phyloP scores from a whole-genome alignment of 192 early-diverging fungal species.

The Chytriomyces confervae region DNA sequence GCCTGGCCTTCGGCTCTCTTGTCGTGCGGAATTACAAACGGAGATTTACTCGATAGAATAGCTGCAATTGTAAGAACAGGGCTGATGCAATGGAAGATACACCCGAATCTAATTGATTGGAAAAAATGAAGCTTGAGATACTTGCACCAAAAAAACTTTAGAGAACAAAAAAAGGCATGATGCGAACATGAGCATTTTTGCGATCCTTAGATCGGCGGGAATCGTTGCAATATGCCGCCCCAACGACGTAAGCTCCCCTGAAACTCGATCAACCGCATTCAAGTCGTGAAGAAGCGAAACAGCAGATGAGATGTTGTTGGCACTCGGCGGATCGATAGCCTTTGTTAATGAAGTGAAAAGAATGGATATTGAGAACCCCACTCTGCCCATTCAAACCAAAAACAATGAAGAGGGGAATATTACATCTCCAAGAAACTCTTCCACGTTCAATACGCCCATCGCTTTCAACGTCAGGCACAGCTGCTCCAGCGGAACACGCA shows the following conservation, averaged over 20 bases:
- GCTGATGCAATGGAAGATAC: constrained; percentile 53
- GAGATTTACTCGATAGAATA: constrained; percentile 63
- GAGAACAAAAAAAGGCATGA: not conserved
- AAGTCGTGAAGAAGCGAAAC: constrained; percentile 40
- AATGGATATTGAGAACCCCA: not conserved
- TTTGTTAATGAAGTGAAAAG: not conserved
- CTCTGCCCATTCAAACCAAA: too few relatives aligned
- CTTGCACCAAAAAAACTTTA: not conserved
- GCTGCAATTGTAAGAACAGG: constrained; percentile 56
- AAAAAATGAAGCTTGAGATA: not conserved
- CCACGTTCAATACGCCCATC: constrained; percentile 42
- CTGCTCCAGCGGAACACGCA: constrained; percentile 83
- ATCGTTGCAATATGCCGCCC: constrained; percentile 50
- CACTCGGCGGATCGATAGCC: constrained; percentile 47
- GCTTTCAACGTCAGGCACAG: constrained; percentile 74
- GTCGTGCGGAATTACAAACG: constrained; percentile 50
- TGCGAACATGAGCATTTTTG: constrained; percentile 49
- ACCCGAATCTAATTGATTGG: constrained; percentile 32
- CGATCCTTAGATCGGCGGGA: constrained; percentile 52
- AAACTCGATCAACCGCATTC: constrained; percentile 41
- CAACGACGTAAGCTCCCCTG: constrained; percentile 41
- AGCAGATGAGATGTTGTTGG: constrained; percentile 39
- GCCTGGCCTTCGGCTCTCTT: constrained; percentile 59
- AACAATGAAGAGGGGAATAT: not conserved
- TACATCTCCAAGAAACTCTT: constrained; percentile 47